Evolutionary conservation across 352 stramenopile species (phyloP).

Genomic region (Elongisporangium anandrum): DNA sequence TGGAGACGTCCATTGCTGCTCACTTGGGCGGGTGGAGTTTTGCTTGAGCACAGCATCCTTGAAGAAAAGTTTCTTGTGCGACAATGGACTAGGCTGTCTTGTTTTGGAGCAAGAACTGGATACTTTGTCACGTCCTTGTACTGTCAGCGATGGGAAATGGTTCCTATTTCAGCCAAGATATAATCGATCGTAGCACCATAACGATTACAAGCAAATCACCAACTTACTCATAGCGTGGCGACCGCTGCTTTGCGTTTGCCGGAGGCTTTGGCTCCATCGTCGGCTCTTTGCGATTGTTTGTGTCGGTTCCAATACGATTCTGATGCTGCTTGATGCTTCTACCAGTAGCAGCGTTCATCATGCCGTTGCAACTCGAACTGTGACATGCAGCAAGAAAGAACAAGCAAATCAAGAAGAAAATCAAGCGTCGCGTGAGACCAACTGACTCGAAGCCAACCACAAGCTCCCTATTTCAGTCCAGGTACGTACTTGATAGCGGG

Average conservation of each 20-base stretch:
- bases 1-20: conserved; percentile 1
- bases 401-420: neutral
- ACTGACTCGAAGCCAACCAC: too few species aligned
- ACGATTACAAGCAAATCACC: neutral
- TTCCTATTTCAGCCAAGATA: neutral
- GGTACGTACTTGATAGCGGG: conserved; percentile 1
- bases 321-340: neutral
- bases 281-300: neutral
- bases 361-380: neutral
- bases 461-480: neutral
- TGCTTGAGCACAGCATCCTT: conserved; percentile 54
- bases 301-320: neutral
- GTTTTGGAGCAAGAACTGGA: conserved; percentile 3
- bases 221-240: neutral
- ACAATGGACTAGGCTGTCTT: conserved; percentile 5
- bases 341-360: neutral
- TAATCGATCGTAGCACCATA: neutral
- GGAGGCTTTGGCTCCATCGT: neutral
- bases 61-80: conserved; percentile 33
- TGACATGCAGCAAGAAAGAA: neutral
- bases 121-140: neutral
- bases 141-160: neutral
- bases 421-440: too few species aligned
- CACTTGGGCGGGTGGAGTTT: conserved; percentile 1
- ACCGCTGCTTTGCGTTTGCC: neutral